Evolutionary conservation across 2,329 filamentous ascomycete species (phyloP).

Genomic region (Sclerotinia subarctica): DNA sequence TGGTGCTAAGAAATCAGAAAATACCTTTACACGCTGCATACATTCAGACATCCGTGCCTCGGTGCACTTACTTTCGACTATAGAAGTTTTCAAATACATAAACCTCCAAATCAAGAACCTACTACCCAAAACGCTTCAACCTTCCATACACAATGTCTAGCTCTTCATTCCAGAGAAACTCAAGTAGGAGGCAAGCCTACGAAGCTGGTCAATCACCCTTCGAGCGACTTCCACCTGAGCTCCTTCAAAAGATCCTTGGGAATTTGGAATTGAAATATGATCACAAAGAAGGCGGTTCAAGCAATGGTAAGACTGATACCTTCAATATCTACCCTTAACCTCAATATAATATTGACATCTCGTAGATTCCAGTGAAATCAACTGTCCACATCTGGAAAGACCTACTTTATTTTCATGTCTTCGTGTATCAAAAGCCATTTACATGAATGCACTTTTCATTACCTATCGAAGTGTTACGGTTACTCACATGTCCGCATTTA

Average conservation of each 20-base stretch:
- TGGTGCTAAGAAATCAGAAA: not conserved
- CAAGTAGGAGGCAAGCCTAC: not conserved
- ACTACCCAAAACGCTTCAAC: not conserved
- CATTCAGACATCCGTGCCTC: not conserved
- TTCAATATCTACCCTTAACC: not conserved
- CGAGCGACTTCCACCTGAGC: conserved; percentile 64
- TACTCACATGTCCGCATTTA: conserved; percentile 75
- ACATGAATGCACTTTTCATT: conserved; percentile 67
- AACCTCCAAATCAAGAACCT: not conserved
- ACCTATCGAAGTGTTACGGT: conserved; percentile 76
- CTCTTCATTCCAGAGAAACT: not conserved
- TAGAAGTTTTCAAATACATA: not conserved
- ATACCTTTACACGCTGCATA: not conserved
- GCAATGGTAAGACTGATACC: not conserved
- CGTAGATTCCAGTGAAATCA: not conserved
- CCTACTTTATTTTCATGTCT: conserved; percentile 71
- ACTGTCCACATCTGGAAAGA: conserved; percentile 53
- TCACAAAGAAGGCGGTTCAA: conserved; percentile 1
- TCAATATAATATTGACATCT: not conserved
- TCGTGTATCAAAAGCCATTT: conserved; percentile 65
- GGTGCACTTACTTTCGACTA: not conserved
- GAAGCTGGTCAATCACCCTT: conserved; percentile 46
- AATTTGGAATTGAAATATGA: conserved; percentile 6
- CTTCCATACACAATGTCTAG: conserved; percentile 1
- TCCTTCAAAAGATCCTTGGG: conserved; percentile 56